Evolutionary conservation across 345 rosid species (phyloP), one percentile per base, ranked within the genome.

Genomic region (Isatis tinctoria): DNA sequence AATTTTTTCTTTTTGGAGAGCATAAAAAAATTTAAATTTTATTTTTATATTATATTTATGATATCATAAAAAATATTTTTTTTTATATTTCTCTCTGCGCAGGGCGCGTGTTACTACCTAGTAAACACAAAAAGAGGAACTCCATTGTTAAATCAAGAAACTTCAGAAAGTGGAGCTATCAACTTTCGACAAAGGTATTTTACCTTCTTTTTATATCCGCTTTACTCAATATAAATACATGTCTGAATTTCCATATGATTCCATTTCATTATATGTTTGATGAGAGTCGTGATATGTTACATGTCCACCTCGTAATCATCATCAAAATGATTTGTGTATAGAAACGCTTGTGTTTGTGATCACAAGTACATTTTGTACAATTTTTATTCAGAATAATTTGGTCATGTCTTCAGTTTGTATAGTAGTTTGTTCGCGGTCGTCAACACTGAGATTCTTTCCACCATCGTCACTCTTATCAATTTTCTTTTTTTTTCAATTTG

Each of bases 91-190:
- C n/a, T n/a, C n/a, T n/a, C n/a, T n/a, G n/a, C n/a, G n/a, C n/a
- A n/a, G n/a, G n/a, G n/a, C n/a, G n/a, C n/a, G n/a, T n/a, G n/a
- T n/a, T n/a, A n/a, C n/a, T n/a, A n/a, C n/a, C n/a, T n/a, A n/a
- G n/a, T n/a, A n/a, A n/a, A n/a, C n/a, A n/a, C 24, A 52, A 51
- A 51, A 69, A 45, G 64, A 75, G 41, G 33, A 75, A 69, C 65
- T 53, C 59, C 74, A 75, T 69, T 69, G 65, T 69, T 53, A 75
- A 61, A 75, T 75, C 70, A 53, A 69, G 59, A 75, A 75, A 75
- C 70, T 62, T 69, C 74, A 75, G 64, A 75, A 75, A 69, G 58
- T 69, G 32, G 64, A 69, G 64, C 69, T 41, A 48, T 48, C 51
- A 60, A 16, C 48, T 7, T 35, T 52, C 57, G 22, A 68, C 40